Conservation (phyloP, 1,284 basidiomycete species). For the Leccinum huronense region DNA sequence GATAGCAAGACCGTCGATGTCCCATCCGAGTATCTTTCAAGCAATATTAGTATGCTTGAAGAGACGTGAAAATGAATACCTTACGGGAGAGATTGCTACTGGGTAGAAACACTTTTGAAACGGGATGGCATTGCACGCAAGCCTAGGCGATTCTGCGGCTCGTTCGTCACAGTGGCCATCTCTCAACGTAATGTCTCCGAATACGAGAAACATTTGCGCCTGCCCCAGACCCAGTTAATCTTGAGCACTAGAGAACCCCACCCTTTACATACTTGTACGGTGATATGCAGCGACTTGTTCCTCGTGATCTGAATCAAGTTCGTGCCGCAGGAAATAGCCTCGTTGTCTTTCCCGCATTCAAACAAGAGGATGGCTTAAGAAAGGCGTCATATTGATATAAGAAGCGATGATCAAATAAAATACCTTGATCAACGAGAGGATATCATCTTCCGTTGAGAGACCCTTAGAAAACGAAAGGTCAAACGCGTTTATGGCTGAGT, state of each 20-base stretch:
- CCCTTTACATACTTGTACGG: background rate
- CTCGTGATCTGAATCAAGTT: background rate
- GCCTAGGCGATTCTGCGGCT: background rate
- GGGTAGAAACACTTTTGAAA: background rate
- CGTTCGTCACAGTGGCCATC: background rate
- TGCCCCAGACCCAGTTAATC: background rate
- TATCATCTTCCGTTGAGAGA: background rate
- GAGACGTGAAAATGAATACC: background rate
- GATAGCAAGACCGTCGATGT: background rate
- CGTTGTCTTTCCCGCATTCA: slow-evolving; percentile 6
- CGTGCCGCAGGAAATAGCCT: background rate
- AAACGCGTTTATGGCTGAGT: background rate
- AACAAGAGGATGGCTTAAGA: background rate
- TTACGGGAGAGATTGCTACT: slow-evolving; percentile 9
- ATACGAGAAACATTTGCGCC: slow-evolving; percentile 5
- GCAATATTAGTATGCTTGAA: background rate
- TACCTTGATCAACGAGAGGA: slow-evolving; percentile 7
- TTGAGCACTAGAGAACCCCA: background rate
- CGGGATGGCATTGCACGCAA: background rate
- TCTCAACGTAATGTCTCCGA: background rate
- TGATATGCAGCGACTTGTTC: background rate
- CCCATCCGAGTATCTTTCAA: slow-evolving; percentile 13
- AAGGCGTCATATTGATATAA: background rate
- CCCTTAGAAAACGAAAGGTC: slow-evolving; percentile 4
- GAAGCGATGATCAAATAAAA: background rate